Base-by-base conservation (phyloP, 176 grass and related monocot genomes). In the Bothriochloa decipiens region DNA sequence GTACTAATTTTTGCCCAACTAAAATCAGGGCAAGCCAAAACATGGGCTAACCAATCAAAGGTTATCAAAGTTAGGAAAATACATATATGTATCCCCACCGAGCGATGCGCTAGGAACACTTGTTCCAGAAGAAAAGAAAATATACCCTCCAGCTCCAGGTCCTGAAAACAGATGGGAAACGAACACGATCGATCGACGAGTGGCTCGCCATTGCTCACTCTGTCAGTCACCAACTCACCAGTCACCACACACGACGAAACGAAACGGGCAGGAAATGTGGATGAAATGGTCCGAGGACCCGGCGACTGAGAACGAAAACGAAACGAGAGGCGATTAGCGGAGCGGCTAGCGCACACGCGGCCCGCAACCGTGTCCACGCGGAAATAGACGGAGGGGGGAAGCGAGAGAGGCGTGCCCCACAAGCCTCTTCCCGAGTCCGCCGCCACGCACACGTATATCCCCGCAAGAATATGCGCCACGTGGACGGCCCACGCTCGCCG, bases 391-490 rank as follows among this genome's bases (percentile, higher is more conserved):
- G 5, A 3, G 39, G 39, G 1, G 39, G 39, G 7, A 40, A 76
- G 50, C 55, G 39, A 66, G 39, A 60, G 83, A 73, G 85, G 70
- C 88, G 90, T 91, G 86, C 65, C 87, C 86, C 90, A 68, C 88
- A 91, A 81, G 85, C 85, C 73, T 72, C 35, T 41, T 36, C 69
- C 69, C 42, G 63, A 81, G 16, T 22, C 53, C 81, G 16, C 22
- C 45, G 7, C 35, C 46, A 25, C 27, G 70, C 69, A 77, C 60
- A 88, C 85, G 83, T 66, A 90, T 84, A 85, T 87, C 32, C 80
- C 50, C 46, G 53, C 55, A 50, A 8, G 78, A 91, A 85, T 89
- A 83, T 88, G 85, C 84, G 91, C 91, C 94, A 97, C 91, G 94
- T 94, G 91, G 87, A 90, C 91, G 89, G 91, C 75, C 87, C 63